phyloP scores from a whole-genome alignment of 345 rosid species.

The Eucalyptus curtisii region DNA sequence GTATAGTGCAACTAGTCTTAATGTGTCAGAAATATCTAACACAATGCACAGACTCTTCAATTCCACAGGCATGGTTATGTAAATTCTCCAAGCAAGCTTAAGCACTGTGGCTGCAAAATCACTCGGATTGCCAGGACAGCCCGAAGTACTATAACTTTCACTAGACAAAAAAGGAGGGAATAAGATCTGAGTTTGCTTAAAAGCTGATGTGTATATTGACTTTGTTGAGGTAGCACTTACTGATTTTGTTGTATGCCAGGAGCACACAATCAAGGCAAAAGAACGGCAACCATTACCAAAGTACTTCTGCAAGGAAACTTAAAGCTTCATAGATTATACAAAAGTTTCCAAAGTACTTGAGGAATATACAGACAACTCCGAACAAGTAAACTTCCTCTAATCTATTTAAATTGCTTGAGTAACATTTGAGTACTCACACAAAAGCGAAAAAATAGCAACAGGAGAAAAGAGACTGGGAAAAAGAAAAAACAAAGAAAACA shows the following conservation, averaged over 20 bases:
- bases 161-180: not conserved
- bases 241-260: not conserved
- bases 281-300: not conserved
- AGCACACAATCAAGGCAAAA: not conserved
- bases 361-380: conserved; percentile 1
- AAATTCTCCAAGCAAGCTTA: not conserved
- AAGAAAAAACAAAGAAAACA: not conserved
- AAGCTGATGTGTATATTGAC: not conserved
- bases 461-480: not conserved
- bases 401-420: conserved; percentile 14
- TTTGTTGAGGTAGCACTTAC: not conserved
- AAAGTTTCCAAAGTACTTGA: not conserved
- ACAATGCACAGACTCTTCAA: not conserved
- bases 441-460: not conserved
- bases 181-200: not conserved
- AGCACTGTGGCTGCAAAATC: not conserved
- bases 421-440: not conserved
- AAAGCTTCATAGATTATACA: not conserved
- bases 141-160: not conserved
- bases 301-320: not conserved
- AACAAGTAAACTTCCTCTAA: conserved; percentile 13
- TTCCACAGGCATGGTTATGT: not conserved
- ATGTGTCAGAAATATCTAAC: not conserved
- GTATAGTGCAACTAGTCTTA: not conserved
- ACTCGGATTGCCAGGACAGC: not conserved